Base-by-base conservation (phyloP, 2,329 filamentous ascomycete genomes). In the Penicillium sp. region DNA sequence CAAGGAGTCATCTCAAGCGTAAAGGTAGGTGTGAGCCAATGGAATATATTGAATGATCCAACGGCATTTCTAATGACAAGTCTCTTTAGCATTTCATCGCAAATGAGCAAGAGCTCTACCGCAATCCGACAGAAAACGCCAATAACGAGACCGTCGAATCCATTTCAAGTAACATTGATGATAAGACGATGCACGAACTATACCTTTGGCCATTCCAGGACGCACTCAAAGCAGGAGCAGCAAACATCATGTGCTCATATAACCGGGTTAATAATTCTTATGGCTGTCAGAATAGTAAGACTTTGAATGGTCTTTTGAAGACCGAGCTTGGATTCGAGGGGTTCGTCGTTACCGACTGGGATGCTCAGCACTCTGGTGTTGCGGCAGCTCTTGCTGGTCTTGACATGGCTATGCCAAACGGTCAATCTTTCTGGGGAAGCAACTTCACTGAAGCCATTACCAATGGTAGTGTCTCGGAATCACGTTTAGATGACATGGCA, bases 361-460 rank as follows among this genome's bases (percentile, higher is more conserved):
- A 82, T 62, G 90, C 88, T 4, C 87, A 91, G 64, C 88, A 92
- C 64, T 77, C 84, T 5, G 89, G 89, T 61, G 86, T 83, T 9
- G 78, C 84, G 18, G 82, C 81, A 39, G 87, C 89, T 6, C 78
- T 84, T 29, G 89, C 89, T 19, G 90, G 90, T 43, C 78, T 93
- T 29, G 91, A 94, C 72, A 91, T 93, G 89, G 81, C 82, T 18
- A 93, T 93, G 90, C 89, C 89, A 1, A 89, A 90, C 48, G 26
- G 58, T 10, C 10, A 33, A 13, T 37, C 37, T 2, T 64, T 51
- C 47, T 67, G 64, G 64, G 59, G 52, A 4, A 24, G 55, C 24
- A 69, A 71, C 36, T 78, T 89, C 1, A 75, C 79, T 1, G 70
- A 79, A 10, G 82, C 86, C 0, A 81, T 89, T 21, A 77, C 75